Conservation (phyloP, 73 alveolate species). For the Tetrahymena malaccensis region DNA sequence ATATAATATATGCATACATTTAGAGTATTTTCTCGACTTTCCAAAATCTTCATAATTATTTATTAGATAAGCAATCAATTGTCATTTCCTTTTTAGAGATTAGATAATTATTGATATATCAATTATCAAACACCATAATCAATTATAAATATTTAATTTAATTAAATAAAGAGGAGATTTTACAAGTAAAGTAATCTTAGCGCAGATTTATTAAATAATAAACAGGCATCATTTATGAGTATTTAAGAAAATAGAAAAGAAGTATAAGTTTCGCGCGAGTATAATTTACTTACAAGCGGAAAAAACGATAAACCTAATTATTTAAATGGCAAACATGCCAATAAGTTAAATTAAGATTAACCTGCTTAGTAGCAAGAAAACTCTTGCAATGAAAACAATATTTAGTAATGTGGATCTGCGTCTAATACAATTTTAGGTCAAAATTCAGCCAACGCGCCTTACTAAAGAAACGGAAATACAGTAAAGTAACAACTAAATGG, state of each 20-base stretch:
- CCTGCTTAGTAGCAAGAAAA: background rate
- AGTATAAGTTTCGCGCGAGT: background rate
- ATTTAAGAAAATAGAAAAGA: background rate
- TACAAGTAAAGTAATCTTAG: background rate
- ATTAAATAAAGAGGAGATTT: background rate
- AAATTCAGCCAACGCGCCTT: background rate
- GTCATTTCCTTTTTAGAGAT: background rate
- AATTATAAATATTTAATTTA: background rate
- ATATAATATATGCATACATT: background rate
- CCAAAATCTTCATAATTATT: background rate
- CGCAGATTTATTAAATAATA: background rate
- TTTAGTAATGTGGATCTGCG: background rate
- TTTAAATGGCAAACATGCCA: background rate
- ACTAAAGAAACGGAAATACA: background rate
- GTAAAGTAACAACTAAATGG: background rate
- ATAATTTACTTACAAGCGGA: background rate
- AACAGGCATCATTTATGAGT: background rate
- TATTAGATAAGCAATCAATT: background rate
- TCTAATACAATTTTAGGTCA: background rate
- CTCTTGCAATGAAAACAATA: background rate
- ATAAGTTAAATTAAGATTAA: background rate
- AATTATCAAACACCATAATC: background rate
- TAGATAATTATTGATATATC: background rate
- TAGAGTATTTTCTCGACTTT: background rate
- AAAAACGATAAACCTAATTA: background rate